Conservation (phyloP, 1,284 basidiomycete species). For the Sanguinoderma infundibulare region DNA sequence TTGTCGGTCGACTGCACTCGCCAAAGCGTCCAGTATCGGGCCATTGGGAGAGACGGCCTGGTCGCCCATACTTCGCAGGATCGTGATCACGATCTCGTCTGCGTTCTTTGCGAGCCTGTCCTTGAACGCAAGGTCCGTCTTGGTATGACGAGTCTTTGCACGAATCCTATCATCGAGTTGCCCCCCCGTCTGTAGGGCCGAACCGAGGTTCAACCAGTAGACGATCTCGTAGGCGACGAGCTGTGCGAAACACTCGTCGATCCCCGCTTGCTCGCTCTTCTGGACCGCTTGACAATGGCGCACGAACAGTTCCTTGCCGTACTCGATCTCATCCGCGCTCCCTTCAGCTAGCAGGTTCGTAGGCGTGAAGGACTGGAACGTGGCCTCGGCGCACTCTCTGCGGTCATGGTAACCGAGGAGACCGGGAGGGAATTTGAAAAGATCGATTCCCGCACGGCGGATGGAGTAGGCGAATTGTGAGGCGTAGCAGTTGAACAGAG, state of each 20-base stretch:
- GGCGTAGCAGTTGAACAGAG: constrained; percentile 81
- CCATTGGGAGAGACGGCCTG: constrained; percentile 54
- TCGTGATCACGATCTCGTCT: constrained; percentile 58
- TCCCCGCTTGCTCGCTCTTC: constrained; percentile 54
- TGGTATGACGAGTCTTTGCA: constrained; percentile 36
- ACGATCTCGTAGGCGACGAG: constrained; percentile 69
- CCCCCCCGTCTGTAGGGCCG: constrained; percentile 2
- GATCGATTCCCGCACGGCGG: constrained; percentile 52
- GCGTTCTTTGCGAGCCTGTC: constrained; percentile 47
- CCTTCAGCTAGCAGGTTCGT: constrained; percentile 53
- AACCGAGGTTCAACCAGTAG: constrained; percentile 44
- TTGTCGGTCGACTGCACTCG: constrained; percentile 35
- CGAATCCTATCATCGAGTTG: constrained; percentile 44
- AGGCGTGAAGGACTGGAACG: constrained; percentile 67
- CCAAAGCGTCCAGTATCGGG: constrained; percentile 51
- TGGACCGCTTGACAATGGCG: constrained; percentile 69
- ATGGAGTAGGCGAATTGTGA: constrained; percentile 77
- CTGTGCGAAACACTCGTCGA: constrained; percentile 71
- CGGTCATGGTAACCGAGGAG: constrained; percentile 74
- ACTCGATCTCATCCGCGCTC: constrained; percentile 32
- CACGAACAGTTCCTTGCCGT: constrained; percentile 56
- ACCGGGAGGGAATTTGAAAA: constrained; percentile 68
- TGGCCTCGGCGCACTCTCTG: constrained; percentile 61
- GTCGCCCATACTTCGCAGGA: constrained; percentile 66
- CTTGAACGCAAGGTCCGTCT: constrained; percentile 41